Conservation (phyloP, 345 rosid genomes). For the Alliaria petiolata region DNA sequence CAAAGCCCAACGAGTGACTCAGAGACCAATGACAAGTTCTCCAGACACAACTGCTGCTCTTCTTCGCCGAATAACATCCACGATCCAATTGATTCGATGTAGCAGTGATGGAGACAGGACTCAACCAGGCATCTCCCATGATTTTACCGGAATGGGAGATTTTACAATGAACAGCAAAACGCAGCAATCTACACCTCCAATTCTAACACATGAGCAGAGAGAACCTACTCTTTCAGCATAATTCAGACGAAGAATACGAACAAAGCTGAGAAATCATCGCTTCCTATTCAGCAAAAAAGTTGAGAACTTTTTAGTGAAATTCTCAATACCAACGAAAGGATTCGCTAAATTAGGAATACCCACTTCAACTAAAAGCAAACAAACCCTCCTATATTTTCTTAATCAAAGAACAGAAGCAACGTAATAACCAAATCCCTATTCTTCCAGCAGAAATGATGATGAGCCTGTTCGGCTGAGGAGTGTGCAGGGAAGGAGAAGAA, state of each 20-base stretch:
- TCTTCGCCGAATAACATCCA: background rate
- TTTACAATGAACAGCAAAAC: background rate
- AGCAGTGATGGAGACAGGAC: slow-evolving; percentile 23
- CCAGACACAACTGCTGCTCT: background rate
- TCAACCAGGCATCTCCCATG: slow-evolving; percentile 35
- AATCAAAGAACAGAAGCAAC: background rate
- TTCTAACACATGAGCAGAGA: background rate
- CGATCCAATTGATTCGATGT: slow-evolving; percentile 27
- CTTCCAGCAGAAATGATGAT: background rate
- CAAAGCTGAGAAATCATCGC: background rate
- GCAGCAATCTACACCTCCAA: slow-evolving; percentile 8
- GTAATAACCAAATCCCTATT: background rate
- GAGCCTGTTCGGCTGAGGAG: background rate
- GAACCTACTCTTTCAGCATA: background rate
- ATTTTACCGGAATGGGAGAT: background rate
- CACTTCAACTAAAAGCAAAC: background rate
- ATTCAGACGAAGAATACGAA: background rate
- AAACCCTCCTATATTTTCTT: background rate
- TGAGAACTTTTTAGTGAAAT: background rate
- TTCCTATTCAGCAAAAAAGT: background rate
- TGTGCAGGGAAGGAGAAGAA: background rate
- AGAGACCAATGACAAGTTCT: background rate
- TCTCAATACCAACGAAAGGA: background rate
- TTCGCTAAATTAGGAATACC: background rate
- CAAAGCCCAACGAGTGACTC: slow-evolving; percentile 9